Evolutionary conservation across 306 rosid genomes (phyloP).

Genomic region (Vigna radiata): DNA sequence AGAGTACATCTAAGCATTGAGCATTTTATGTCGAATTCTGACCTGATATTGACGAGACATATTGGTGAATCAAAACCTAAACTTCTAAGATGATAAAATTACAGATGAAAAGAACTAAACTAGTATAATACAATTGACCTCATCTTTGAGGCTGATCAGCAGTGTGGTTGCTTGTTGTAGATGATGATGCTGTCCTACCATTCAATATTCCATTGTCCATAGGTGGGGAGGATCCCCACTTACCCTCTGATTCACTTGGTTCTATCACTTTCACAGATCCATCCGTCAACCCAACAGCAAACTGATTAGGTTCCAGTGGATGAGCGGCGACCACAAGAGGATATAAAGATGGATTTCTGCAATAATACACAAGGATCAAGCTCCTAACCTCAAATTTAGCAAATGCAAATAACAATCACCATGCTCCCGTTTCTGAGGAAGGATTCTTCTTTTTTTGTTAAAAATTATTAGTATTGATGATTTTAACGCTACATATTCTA

Average conservation of each 20-base stretch:
- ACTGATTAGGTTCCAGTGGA: slow-evolving; percentile 76
- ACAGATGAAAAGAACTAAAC: slow-evolving; percentile 46
- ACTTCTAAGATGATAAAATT: slow-evolving; percentile 48
- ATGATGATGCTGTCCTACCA: slow-evolving; percentile 67
- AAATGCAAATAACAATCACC: not conserved
- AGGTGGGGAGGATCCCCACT: slow-evolving; percentile 77
- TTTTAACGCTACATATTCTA: not conserved
- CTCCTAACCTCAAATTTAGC: slow-evolving; percentile 17
- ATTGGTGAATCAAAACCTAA: slow-evolving; percentile 49
- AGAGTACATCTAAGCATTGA: slow-evolving; percentile 44
- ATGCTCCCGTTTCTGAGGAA: not conserved
- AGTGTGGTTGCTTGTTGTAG: slow-evolving; percentile 74
- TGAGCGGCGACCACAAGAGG: slow-evolving; percentile 79
- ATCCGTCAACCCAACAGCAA: slow-evolving; percentile 77
- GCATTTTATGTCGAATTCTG: slow-evolving; percentile 49
- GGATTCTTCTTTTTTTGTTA: not conserved
- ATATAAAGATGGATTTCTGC: slow-evolving; percentile 70
- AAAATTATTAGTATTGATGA: not conserved
- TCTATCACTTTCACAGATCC: slow-evolving; percentile 89
- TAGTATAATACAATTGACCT: slow-evolving; percentile 47
- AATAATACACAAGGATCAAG: slow-evolving; percentile 33
- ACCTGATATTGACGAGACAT: slow-evolving; percentile 50
- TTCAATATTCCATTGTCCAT: slow-evolving; percentile 64
- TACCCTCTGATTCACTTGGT: slow-evolving; percentile 72
- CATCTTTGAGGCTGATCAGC: slow-evolving; percentile 71